Base-by-base conservation (phyloP, 768 basidiomycete genomes). In the Mycena amicta region DNA sequence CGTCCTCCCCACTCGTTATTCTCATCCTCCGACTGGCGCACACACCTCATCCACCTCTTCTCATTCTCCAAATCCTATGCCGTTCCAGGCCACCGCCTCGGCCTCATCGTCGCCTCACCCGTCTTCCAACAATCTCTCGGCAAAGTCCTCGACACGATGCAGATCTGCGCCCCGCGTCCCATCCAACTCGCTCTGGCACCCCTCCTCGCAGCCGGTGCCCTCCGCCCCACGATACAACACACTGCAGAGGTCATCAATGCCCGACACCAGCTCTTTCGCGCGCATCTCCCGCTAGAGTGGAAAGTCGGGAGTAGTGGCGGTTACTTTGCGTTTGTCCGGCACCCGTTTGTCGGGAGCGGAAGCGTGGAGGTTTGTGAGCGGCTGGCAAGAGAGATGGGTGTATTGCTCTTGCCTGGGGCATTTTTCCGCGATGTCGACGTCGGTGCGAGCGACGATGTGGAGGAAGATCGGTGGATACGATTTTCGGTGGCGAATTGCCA, bases 401-500 rank as follows among this genome's bases (percentile, higher is more conserved):
- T 93, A 0, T 73, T 91, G 4, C 77, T 78, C 1, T 76, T 93
- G 2, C 92, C 92, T 1, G 84, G 81, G 1, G 72, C 72, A 0
- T 91, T 92, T 70, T 91, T 92, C 69, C 72, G 64, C 22, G 62
- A 68, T n/a, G n/a, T n/a, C n/a, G n/a, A n/a, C n/a, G n/a, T n/a
- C 26, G 64, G 66, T 55, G 41, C 53, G 16, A 61, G 57, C 26
- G 43, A 55, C 45, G 66, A 47, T 2, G 40, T 56, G 67, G 83
- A 80, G 5, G 77, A 78, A 64, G 81, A 84, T 37, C 72, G 80
- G 54, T 93, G 89, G 88, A 74, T 93, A 28, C 79, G 91, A 53
- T 89, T 93, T 70, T 90, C 89, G 11, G 87, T 93, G 3, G 89
- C 90, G 13, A 93, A 92, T 70, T 83, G 92, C n/a, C 78, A 80